phyloP scores from a whole-genome alignment of 2,329 filamentous ascomycete species.

The Arthrobotrys entomopaga region DNA sequence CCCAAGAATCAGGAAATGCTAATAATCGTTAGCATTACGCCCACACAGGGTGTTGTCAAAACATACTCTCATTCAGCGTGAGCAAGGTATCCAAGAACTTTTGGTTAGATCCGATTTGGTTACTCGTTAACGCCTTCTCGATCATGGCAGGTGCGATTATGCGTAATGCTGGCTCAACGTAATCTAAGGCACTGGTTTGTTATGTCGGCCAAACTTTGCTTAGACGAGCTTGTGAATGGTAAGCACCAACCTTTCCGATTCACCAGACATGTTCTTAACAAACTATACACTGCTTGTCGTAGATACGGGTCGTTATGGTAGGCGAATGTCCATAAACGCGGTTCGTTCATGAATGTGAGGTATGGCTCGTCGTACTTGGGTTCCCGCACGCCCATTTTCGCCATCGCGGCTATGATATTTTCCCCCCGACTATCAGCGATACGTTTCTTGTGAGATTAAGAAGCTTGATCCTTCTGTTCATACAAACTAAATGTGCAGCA shows the following conservation, averaged over 20 bases:
- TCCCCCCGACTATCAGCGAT: background rate
- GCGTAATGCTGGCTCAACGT: slow-evolving; percentile 66
- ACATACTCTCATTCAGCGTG: slow-evolving; percentile 68
- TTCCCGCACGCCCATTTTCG: slow-evolving; percentile 65
- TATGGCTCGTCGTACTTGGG: slow-evolving; percentile 72
- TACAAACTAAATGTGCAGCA: slow-evolving; percentile 68
- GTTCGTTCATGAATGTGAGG: slow-evolving; percentile 73
- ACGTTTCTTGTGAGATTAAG: too few species aligned
- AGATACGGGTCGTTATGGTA: slow-evolving; percentile 69
- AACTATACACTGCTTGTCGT: slow-evolving; percentile 68
- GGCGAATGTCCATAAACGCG: slow-evolving; percentile 70
- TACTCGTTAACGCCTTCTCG: slow-evolving; percentile 76
- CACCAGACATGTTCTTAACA: slow-evolving; percentile 67
- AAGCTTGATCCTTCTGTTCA: slow-evolving; percentile 23
- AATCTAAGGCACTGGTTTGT: slow-evolving; percentile 59
- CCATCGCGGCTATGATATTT: slow-evolving; percentile 36
- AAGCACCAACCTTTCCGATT: slow-evolving; percentile 63
- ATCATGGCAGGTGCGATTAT: slow-evolving; percentile 72
- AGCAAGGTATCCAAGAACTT: slow-evolving; percentile 76
- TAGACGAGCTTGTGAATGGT: slow-evolving; percentile 57
- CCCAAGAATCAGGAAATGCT: slow-evolving; percentile 53
- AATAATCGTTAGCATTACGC: slow-evolving; percentile 62
- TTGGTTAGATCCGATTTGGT: slow-evolving; percentile 77
- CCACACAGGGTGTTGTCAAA: slow-evolving; percentile 65
- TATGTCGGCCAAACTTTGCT: slow-evolving; percentile 44